Base-by-base conservation (phyloP, 2,329 filamentous ascomycete genomes). In the Phialocephala sp. region DNA sequence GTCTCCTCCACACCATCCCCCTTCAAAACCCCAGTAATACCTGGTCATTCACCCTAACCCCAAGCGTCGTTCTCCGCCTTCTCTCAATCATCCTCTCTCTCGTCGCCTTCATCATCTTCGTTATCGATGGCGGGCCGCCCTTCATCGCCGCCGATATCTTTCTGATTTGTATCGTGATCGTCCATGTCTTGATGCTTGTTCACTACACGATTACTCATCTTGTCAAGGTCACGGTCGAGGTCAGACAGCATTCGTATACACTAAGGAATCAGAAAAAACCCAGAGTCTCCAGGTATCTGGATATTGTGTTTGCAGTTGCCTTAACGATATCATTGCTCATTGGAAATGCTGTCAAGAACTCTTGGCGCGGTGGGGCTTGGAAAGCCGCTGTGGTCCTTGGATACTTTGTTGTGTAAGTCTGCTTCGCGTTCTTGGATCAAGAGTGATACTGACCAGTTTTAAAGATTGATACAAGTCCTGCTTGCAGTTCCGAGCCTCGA, bases 401-500 rank as follows among this genome's bases (percentile, higher is more conserved):
- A n/a, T 71, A 64, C 32, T 54, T 65, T 47, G 60, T 70, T 20
- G 59, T 70, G 69, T 71, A 62, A 68, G 69, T 64, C 20, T 20
- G 1, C 18, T 45, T 47, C 8, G 11, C 15, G 14, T 59, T 15
- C 18, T 9, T 3, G 15, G 32, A 36, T 18, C 22, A 36, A 37
- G 24, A 47, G 18, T 27, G 39, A 22, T 55, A 24, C 59, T 66
- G 27, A 66, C 24, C 22, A 35, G 6, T 4, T 12, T 0, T 36
- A 9, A 35, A 63, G 59, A 45, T 55, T 59, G 11, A 39, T 59
- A 47, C 66, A 66, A 41, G 14, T 62, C 39, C 15, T 67, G 18
- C 60, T 64, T 36, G 65, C 65, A 82, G 73, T 88, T 86, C 91
- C 91, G 96, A 61, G 89, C 89, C 70, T 94, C 89, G 6, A 85